phyloP scores from a whole-genome alignment of 139 green algal species.

The Chlamydomonas eustigma region DNA sequence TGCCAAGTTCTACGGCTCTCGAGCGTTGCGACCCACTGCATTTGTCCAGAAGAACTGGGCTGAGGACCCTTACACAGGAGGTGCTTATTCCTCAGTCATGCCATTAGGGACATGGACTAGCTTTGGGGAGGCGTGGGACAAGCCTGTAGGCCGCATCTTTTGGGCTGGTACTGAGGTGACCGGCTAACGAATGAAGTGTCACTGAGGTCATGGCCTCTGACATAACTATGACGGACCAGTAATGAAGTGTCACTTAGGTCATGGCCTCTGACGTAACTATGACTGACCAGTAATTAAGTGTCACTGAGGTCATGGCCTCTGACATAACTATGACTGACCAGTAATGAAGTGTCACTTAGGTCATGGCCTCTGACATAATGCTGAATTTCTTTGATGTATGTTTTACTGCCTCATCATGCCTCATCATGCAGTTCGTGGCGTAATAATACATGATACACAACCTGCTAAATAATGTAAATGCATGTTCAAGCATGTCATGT shows the following conservation, averaged over 20 bases:
- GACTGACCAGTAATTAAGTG: neutral
- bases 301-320: neutral
- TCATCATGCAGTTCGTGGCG: no score
- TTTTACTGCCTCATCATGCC: no score
- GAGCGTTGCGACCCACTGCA: neutral
- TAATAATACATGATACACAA: no score
- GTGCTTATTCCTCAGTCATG: slow-evolving; percentile 2
- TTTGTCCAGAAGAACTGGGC: slow-evolving; percentile 8
- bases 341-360: neutral
- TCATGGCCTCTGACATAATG: neutral
- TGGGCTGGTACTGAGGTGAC: neutral
- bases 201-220: neutral
- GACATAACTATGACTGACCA: neutral
- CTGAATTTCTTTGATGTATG: no score
- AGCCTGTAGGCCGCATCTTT: neutral
- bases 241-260: neutral
- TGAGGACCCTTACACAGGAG: slow-evolving; percentile 3
- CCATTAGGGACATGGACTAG: neutral
- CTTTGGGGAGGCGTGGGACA: neutral
- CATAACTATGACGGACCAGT: neutral
- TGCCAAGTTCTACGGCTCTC: slow-evolving; percentile 1
- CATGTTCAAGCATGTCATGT: no score
- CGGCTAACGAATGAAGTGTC: neutral
- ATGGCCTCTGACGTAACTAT: neutral
- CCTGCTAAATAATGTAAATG: no score